Evolutionary conservation across 495 filamentous ascomycete species (phyloP), one percentile per base, ranked within the genome.

Genomic region (Podospora didyma): DNA sequence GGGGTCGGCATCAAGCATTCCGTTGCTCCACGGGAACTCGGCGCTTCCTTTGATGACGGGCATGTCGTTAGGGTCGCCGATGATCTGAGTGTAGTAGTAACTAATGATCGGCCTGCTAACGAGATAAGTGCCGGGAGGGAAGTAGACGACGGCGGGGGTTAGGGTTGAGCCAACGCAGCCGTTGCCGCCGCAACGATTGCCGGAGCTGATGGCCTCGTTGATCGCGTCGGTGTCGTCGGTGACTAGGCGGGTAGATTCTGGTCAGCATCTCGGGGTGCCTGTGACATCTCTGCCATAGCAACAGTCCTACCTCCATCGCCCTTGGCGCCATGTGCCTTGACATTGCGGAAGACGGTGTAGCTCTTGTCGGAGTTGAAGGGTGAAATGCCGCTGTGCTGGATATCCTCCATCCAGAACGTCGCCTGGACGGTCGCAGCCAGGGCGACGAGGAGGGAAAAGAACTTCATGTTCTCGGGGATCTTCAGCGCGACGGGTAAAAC

Each of bases 141-240:
- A 89, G 72, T 86, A 90, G 3, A 90, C 79, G 17, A 89, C 58
- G 12, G 88, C 88, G 0, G 86, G 86, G 2, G 85, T 83, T 3
- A 75, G 79, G 20, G 92, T 96, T 2, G 83, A 80, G 3, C 89
- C 92, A 51, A 87, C 84, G 67, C 92, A 96, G 22, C 73, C 65
- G 31, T 83, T 84, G 60, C 89, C 96, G 60, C 90, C 95, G 44
- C 92, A 90, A 41, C 80, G 78, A 54, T 77, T 78, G 24, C 90
- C 90, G 26, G 82, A 79, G 19, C 81, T 78, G 57, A 96, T 90
- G 23, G 92, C 92, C 39, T 74, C 69, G 66, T 96, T 93, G 76
- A 96, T 93, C 5, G 90, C 89, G 20, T 68, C 83, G 1, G 90
- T 91, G 63, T 96, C 90, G 63, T 96, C 90, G 12, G 87, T 88